phyloP scores from a whole-genome alignment of 2,329 filamentous ascomycete species.

The Trichoderma sp. region DNA sequence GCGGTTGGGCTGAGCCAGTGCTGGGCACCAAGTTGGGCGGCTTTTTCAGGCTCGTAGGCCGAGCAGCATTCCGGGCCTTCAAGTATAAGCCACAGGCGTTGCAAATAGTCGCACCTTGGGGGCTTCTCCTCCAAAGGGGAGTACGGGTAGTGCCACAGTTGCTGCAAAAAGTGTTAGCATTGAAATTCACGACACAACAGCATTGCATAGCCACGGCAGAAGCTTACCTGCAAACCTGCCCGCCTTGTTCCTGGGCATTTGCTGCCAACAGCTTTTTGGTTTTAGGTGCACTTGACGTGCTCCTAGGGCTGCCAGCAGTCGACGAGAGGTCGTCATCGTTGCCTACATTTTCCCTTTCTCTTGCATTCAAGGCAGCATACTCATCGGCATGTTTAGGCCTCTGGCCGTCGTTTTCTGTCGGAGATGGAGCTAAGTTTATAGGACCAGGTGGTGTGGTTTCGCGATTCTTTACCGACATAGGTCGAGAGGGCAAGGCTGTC shows the following conservation, averaged over 20 bases:
- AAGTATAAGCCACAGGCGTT: conserved; percentile 95
- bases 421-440: conserved; percentile 27
- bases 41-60: conserved; percentile 87
- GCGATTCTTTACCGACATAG: conserved; percentile 35
- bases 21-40: conserved; percentile 52
- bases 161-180: conserved; percentile 46
- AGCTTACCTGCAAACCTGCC: conserved; percentile 70
- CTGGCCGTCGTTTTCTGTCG: conserved; percentile 27
- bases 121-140: conserved; percentile 90
- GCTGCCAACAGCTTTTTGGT: conserved; percentile 21
- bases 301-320: conserved; percentile 32
- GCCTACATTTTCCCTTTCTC: conserved; percentile 29
- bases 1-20: conserved; percentile 43
- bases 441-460: conserved; percentile 24
- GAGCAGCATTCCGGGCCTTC: conserved; percentile 87
- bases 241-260: conserved; percentile 42
- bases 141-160: conserved; percentile 95
- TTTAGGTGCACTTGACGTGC: conserved; percentile 22
- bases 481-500: conserved; percentile 40
- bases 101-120: conserved; percentile 90
- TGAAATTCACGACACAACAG: background rate
- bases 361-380: conserved; percentile 30
- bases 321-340: conserved; percentile 27
- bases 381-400: conserved; percentile 25
- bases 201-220: background rate